phyloP scores from a whole-genome alignment of 345 rosid species.

The Eucalyptus guilfoylei region DNA sequence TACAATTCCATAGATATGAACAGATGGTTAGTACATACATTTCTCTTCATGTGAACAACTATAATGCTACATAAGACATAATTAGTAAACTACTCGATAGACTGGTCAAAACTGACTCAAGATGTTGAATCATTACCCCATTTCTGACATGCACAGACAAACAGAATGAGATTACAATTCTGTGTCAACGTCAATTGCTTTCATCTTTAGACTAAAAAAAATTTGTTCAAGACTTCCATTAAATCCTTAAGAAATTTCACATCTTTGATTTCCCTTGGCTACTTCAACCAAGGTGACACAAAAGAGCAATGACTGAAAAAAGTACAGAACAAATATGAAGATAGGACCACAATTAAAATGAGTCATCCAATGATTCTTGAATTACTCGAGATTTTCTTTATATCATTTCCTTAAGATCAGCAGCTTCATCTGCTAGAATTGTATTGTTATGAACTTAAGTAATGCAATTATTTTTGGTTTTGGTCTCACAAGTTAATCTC shows the following conservation, averaged over 20 bases:
- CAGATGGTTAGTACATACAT: neutral
- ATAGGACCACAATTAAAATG: neutral
- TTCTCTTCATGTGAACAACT: neutral
- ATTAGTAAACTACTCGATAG: neutral
- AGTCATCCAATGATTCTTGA: neutral
- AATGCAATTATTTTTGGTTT: neutral
- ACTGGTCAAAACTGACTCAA: neutral
- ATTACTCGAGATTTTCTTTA: neutral
- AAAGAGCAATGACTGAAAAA: neutral
- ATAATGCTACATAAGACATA: neutral
- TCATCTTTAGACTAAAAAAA: neutral
- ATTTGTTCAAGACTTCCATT: neutral
- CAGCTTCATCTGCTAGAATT: neutral
- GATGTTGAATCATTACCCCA: neutral
- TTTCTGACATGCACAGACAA: neutral
- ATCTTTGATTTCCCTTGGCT: neutral
- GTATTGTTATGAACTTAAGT: neutral
- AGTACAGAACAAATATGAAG: neutral
- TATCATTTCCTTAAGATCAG: neutral
- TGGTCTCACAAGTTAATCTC: neutral
- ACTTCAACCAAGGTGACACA: neutral
- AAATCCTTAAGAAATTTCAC: neutral
- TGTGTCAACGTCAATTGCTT: neutral
- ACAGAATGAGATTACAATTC: neutral
- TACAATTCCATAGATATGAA: constrained; percentile 22